Evolutionary conservation across 2,329 filamentous ascomycete species (phyloP).

Genomic region (Neopestalotiopsis sp.): DNA sequence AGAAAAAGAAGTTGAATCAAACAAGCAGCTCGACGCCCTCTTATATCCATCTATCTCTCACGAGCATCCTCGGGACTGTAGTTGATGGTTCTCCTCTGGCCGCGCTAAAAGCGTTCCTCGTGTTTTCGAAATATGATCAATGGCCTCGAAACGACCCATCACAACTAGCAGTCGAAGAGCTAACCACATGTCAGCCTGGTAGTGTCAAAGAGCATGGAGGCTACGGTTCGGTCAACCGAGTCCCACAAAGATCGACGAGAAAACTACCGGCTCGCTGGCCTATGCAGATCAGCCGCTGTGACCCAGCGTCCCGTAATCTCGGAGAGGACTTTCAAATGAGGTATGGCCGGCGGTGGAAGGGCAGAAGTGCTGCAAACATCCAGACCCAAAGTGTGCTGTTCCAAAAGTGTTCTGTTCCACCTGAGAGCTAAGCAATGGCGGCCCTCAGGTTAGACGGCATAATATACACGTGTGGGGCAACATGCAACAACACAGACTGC

Average conservation of each 20-base stretch:
- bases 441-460: slow-evolving; percentile 12
- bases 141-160: slow-evolving; percentile 6
- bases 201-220: not conserved
- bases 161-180: not conserved
- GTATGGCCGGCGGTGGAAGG: not conserved
- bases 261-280: slow-evolving; percentile 9
- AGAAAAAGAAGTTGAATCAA: not conserved
- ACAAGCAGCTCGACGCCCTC: not conserved
- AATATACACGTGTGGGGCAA: not conserved
- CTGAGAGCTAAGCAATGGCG: slow-evolving; percentile 10
- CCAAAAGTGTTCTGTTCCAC: not conserved
- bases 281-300: slow-evolving; percentile 13
- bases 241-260: slow-evolving; percentile 8
- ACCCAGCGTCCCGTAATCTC: slow-evolving; percentile 12
- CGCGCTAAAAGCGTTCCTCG: not conserved
- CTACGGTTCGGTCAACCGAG: slow-evolving; percentile 5
- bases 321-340: not conserved
- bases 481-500: slow-evolving; percentile 5
- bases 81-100: not conserved
- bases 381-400: not conserved
- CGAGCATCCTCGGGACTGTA: not conserved
- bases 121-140: slow-evolving; percentile 2
- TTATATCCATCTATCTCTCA: not conserved
- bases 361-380: not conserved
- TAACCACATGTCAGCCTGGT: not conserved